These are phyloP conservation scores for Glycine latifolia DNA, from an alignment of 306 rosid species.

Conservation along the genomic window DNA sequence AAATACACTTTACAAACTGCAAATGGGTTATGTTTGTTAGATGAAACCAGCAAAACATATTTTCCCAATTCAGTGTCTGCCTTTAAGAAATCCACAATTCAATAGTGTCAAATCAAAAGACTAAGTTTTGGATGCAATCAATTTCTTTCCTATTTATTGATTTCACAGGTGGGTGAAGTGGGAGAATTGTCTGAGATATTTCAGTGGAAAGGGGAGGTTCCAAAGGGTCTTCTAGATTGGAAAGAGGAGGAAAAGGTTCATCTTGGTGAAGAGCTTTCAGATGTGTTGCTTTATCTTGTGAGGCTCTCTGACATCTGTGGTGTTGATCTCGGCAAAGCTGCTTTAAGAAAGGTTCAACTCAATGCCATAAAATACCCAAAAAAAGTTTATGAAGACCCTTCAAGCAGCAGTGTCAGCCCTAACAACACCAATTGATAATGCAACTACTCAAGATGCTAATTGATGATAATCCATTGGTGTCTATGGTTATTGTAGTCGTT, in stretches of 20 bases:
- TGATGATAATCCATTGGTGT: background rate
- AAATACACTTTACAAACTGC: too few species aligned
- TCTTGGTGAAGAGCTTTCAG: slow-evolving; percentile 93
- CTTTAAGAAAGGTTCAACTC: slow-evolving; percentile 72
- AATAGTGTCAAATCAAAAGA: too few species aligned
- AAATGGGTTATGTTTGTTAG: too few species aligned
- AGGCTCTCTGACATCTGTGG: slow-evolving; percentile 91
- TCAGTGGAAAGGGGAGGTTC: slow-evolving; percentile 96
- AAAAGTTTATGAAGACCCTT: background rate
- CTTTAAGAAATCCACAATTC: too few species aligned
- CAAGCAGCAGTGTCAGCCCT: background rate
- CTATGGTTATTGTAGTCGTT: background rate
- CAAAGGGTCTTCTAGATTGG: slow-evolving; percentile 83
- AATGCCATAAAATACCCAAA: slow-evolving; percentile 84
- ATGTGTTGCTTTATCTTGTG: slow-evolving; percentile 86
- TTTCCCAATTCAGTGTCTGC: too few species aligned
- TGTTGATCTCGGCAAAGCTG: slow-evolving; percentile 91
- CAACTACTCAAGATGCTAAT: background rate
- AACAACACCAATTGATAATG: background rate
- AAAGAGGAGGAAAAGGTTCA: slow-evolving; percentile 81
- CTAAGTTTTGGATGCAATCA: background rate
- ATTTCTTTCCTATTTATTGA: background rate
- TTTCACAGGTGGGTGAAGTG: slow-evolving; percentile 82
- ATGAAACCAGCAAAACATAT: too few species aligned
- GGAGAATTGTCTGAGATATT: slow-evolving; percentile 93